These are phyloP conservation scores for Microbotryomycetes sp. DNA, from an alignment of 1,284 basidiomycete genomes.

Conservation along the genomic window DNA sequence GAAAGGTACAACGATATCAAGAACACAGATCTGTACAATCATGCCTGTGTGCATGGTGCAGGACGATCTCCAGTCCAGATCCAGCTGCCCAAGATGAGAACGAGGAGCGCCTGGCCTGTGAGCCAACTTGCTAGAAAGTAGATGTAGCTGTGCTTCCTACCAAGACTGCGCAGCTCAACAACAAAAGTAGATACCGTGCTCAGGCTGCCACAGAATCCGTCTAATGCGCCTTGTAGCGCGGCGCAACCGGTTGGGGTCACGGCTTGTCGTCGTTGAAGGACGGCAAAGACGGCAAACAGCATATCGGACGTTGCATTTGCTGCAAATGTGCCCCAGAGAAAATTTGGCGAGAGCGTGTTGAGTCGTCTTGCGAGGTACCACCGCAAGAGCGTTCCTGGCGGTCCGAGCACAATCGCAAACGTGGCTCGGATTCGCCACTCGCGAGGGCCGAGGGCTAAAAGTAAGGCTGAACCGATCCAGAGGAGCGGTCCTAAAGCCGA, in stretches of 20 bases:
- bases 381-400: conserved; percentile 77
- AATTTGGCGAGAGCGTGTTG: conserved; percentile 54
- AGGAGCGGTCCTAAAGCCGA: conserved; percentile 32
- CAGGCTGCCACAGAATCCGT: conserved; percentile 92
- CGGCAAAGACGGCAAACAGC: conserved; percentile 62
- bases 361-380: conserved; percentile 67
- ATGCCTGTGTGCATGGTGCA: neutral
- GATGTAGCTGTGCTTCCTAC: conserved; percentile 51
- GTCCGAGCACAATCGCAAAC: conserved; percentile 82
- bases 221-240: conserved; percentile 67
- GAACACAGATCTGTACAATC: neutral
- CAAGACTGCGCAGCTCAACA: conserved; percentile 63
- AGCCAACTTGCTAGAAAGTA: conserved; percentile 66
- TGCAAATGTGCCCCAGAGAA: conserved; percentile 80
- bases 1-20: too few species aligned
- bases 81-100: conserved; percentile 68
- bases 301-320: conserved; percentile 79
- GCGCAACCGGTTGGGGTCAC: conserved; percentile 50
- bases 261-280: conserved; percentile 49
- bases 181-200: conserved; percentile 92
- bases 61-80: conserved; percentile 48
- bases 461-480: conserved; percentile 37
- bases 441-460: conserved; percentile 40
- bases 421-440: conserved; percentile 68
- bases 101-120: conserved; percentile 60